Evolutionary conservation across 1,139 yeast genomes (phyloP).

Genomic region (Geotrichum reessii): DNA sequence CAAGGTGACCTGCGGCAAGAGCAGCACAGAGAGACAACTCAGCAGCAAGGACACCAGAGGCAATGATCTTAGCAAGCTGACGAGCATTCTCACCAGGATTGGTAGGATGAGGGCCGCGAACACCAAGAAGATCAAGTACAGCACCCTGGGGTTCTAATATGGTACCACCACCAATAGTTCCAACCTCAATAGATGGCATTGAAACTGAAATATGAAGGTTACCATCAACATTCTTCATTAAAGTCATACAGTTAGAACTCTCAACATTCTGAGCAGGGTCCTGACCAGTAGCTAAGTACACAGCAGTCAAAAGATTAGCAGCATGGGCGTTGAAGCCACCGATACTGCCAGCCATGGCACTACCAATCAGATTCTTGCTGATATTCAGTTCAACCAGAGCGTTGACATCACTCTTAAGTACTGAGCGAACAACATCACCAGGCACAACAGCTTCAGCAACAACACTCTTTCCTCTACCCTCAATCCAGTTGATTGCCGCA

Average conservation of each 20-base stretch:
- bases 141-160: conserved; percentile 95
- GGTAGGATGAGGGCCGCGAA: conserved; percentile 91
- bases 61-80: conserved; percentile 90
- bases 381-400: conserved; percentile 87
- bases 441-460: conserved; percentile 97
- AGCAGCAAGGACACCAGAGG: conserved; percentile 93
- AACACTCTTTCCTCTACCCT: conserved; percentile 96
- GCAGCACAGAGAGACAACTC: conserved; percentile 93
- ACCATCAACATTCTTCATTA: conserved; percentile 80
- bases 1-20: conserved; percentile 96
- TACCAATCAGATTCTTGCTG: conserved; percentile 85
- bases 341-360: conserved; percentile 97
- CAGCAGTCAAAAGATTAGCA: conserved; percentile 91
- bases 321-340: conserved; percentile 99
- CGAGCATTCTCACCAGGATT: conserved; percentile 93
- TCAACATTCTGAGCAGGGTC: conserved; percentile 99
- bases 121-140: conserved; percentile 90
- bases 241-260: conserved; percentile 92
- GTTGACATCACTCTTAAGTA: conserved; percentile 84
- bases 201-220: conserved; percentile 87
- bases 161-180: conserved; percentile 99
- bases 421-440: conserved; percentile 67
- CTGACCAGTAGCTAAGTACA: conserved; percentile 92
- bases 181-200: conserved; percentile 98
- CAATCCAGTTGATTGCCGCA: conserved; percentile 98